A percentile compares a stretch with the other conserved stretches of the same genome.
These are phyloP conservation scores for Rosellinia necatrix DNA, from an alignment of 2,329 filamentous ascomycete genomes.

Conservation along the genomic window DNA sequence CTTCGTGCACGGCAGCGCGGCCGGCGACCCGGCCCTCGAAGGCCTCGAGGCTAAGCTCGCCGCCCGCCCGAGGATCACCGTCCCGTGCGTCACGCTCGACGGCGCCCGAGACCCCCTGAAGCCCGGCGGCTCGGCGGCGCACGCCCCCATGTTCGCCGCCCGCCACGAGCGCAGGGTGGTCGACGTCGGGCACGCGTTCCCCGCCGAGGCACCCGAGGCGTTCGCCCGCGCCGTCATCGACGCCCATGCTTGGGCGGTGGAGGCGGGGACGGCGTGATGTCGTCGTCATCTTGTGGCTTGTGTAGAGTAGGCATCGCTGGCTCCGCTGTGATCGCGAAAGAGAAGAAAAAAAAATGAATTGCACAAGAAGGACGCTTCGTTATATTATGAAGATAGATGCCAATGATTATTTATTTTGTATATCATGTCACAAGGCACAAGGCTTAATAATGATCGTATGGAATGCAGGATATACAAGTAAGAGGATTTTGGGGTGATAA, in stretches of 20 bases:
- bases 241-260: conserved; percentile 10
- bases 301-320: too few relatives aligned
- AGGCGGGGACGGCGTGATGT: too few relatives aligned
- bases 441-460: conserved; percentile 35
- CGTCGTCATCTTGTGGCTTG: too few relatives aligned
- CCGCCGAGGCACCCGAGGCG: conserved; percentile 17
- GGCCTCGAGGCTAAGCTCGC: conserved; percentile 9
- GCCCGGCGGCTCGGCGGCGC: conserved; percentile 18
- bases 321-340: too few relatives aligned
- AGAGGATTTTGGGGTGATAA: conserved; percentile 33
- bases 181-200: conserved; percentile 24
- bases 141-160: conserved; percentile 18
- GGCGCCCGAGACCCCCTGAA: conserved; percentile 21
- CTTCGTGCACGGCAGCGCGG: conserved; percentile 18
- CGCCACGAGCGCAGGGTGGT: conserved; percentile 19
- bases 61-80: conserved; percentile 14
- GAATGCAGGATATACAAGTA: conserved; percentile 33
- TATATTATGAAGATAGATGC: conserved; percentile 38
- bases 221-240: conserved; percentile 22
- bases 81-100: conserved; percentile 25
- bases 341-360: too few relatives aligned
- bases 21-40: conserved; percentile 14
- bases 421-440: conserved; percentile 39
- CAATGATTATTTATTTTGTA: conserved; percentile 35
- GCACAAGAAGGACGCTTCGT: conserved; percentile 21